phyloP scores from a whole-genome alignment of 352 stramenopile genomes.

The Pythium myriotylum region DNA sequence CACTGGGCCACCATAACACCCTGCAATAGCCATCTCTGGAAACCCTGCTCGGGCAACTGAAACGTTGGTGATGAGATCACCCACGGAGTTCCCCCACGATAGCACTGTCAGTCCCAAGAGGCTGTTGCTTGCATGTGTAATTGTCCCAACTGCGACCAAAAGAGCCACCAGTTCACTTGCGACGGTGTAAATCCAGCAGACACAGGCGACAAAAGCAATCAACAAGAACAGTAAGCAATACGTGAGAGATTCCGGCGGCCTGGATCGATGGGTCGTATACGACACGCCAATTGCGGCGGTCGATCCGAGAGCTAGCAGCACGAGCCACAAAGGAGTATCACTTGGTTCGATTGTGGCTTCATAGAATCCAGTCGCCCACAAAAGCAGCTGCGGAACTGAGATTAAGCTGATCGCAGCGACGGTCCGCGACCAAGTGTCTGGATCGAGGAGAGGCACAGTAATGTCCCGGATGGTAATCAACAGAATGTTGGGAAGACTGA shows the following conservation, averaged over 20 bases:
- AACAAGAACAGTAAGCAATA: conserved; percentile 60
- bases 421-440: conserved; percentile 73
- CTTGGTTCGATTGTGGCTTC: conserved; percentile 32
- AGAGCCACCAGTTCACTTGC: conserved; percentile 87
- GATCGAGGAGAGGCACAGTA: conserved; percentile 72
- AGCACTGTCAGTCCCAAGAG: conserved; percentile 80
- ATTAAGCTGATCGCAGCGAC: conserved; percentile 84
- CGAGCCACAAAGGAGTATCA: conserved; percentile 46
- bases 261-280: conserved; percentile 66
- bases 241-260: conserved; percentile 47
- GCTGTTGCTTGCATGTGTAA: conserved; percentile 77
- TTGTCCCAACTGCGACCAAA: conserved; percentile 71
- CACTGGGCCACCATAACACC: conserved; percentile 81
- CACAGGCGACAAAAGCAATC: conserved; percentile 80
- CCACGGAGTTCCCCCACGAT: conserved; percentile 84
- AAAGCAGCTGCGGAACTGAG: conserved; percentile 86
- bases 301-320: conserved; percentile 20
- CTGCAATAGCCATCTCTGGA: conserved; percentile 84
- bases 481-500: conserved; percentile 51
- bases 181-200: conserved; percentile 92
- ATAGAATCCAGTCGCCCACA: conserved; percentile 48
- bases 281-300: conserved; percentile 67
- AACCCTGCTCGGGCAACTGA: conserved; percentile 80
- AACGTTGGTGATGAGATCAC: conserved; percentile 83
- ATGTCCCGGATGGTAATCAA: conserved; percentile 64